These are phyloP conservation scores for Lecanosticta acicola DNA, from an alignment of 2,329 filamentous ascomycete genomes.

Conservation along the genomic window DNA sequence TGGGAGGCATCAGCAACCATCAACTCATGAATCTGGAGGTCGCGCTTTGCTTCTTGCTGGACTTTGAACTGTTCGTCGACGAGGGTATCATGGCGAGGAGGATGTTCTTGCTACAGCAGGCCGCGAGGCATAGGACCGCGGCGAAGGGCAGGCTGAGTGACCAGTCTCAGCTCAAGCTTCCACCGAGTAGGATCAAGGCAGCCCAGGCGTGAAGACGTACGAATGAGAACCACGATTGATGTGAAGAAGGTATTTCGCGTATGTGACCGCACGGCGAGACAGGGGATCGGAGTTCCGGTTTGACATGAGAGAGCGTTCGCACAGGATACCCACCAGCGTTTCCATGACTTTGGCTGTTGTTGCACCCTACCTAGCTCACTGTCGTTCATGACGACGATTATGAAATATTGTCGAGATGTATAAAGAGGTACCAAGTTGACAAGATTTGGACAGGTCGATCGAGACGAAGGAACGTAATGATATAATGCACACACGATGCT, in stretches of 20 bases:
- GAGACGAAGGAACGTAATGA: too few relatives aligned
- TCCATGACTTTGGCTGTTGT: background rate
- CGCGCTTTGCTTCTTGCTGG: constrained; percentile 60
- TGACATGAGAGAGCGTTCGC: background rate
- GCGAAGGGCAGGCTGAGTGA: constrained; percentile 23
- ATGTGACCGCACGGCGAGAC: background rate
- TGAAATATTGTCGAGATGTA: too few relatives aligned
- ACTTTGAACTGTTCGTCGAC: constrained; percentile 61
- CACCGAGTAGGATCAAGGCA: constrained; percentile 18
- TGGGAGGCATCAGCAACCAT: constrained; percentile 76
- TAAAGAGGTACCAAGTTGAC: too few relatives aligned
- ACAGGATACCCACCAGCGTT: constrained; percentile 9
- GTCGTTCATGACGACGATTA: too few relatives aligned
- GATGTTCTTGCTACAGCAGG: constrained; percentile 33
- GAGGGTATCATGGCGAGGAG: constrained; percentile 29
- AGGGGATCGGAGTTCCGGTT: background rate
- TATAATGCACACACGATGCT: too few relatives aligned
- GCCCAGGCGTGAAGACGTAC: constrained; percentile 5
- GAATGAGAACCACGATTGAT: background rate
- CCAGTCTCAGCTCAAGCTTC: constrained; percentile 31
- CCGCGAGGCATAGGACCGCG: constrained; percentile 26
- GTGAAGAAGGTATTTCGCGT: background rate
- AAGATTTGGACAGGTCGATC: too few relatives aligned
- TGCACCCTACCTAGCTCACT: background rate
- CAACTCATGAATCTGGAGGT: constrained; percentile 85